Conservation (phyloP, 164 flowering plant species). For the Berberis vulgaris region DNA sequence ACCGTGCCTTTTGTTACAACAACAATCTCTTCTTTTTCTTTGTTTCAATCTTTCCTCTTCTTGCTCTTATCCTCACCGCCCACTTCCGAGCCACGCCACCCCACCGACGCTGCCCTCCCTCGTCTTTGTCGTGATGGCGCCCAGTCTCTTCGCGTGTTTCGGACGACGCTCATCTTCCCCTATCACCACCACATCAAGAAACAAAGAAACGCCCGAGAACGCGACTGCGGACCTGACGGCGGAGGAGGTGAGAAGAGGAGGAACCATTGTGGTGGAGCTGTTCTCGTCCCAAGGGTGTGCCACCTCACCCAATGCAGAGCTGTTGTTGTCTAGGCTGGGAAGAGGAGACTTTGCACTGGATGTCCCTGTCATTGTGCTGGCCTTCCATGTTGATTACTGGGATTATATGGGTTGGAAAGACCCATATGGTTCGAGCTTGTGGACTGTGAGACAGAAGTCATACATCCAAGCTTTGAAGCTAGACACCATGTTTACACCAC, state of each 20-base stretch:
- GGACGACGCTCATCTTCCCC: background rate
- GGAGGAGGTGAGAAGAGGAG: conserved; percentile 29
- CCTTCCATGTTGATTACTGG: conserved; percentile 92
- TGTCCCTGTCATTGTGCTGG: conserved; percentile 49
- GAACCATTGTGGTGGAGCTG: conserved; percentile 73
- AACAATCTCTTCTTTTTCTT: background rate
- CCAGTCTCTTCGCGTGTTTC: background rate
- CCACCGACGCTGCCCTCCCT: background rate
- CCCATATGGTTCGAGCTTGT: conserved; percentile 66
- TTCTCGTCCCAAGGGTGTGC: conserved; percentile 93
- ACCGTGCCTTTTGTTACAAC: background rate
- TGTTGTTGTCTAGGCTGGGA: conserved; percentile 63
- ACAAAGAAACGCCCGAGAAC: background rate
- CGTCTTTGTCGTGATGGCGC: background rate
- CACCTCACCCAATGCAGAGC: conserved; percentile 83
- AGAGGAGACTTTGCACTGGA: conserved; percentile 64
- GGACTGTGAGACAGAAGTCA: conserved; percentile 87
- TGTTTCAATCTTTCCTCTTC: background rate
- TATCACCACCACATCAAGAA: background rate
- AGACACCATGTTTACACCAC: conserved; percentile 87
- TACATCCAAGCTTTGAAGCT: conserved; percentile 59
- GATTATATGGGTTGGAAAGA: conserved; percentile 95
- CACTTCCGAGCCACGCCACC: background rate
- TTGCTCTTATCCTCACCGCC: background rate
- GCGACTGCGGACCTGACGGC: background rate